These are phyloP conservation scores for Colletotrichum noveboracense DNA, from an alignment of 2,329 filamentous ascomycete genomes.

Conservation along the genomic window DNA sequence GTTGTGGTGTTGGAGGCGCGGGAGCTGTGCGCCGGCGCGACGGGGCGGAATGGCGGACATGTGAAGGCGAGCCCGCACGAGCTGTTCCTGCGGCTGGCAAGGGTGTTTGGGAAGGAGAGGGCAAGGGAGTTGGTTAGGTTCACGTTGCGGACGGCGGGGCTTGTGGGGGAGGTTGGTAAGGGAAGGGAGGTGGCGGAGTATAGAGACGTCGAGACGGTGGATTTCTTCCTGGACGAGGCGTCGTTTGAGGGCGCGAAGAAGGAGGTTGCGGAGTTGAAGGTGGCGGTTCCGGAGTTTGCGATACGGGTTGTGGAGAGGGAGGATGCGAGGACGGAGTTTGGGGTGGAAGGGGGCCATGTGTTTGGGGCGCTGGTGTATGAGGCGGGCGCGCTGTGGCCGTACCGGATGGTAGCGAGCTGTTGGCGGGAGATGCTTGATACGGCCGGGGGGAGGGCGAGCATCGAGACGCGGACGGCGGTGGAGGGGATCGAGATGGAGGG, in stretches of 20 bases:
- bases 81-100: conserved; percentile 39
- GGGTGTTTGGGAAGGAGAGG: conserved; percentile 33
- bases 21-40: conserved; percentile 54
- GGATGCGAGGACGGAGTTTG: conserved; percentile 41
- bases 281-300: conserved; percentile 45
- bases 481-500: conserved; percentile 27
- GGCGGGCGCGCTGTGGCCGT: conserved; percentile 57
- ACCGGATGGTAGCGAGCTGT: conserved; percentile 50
- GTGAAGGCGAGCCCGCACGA: conserved; percentile 51
- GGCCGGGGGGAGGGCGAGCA: conserved; percentile 35
- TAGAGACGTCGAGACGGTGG: conserved; percentile 50
- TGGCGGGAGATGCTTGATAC: conserved; percentile 45
- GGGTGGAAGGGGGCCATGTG: conserved; percentile 34
- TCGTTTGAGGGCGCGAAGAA: conserved; percentile 36
- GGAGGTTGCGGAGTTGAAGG: conserved; percentile 36
- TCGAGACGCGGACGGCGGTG: conserved; percentile 42
- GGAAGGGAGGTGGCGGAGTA: conserved; percentile 42
- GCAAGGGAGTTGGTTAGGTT: conserved; percentile 49
- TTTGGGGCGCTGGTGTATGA: conserved; percentile 48
- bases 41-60: conserved; percentile 58
- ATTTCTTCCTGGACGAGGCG: conserved; percentile 45
- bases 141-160: conserved; percentile 45
- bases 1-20: conserved; percentile 58
- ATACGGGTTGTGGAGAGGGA: conserved; percentile 37
- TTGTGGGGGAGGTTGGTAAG: conserved; percentile 42